Conservation (phyloP, 176 grass and related monocot genomes). For the Oryza meyeriana region DNA sequence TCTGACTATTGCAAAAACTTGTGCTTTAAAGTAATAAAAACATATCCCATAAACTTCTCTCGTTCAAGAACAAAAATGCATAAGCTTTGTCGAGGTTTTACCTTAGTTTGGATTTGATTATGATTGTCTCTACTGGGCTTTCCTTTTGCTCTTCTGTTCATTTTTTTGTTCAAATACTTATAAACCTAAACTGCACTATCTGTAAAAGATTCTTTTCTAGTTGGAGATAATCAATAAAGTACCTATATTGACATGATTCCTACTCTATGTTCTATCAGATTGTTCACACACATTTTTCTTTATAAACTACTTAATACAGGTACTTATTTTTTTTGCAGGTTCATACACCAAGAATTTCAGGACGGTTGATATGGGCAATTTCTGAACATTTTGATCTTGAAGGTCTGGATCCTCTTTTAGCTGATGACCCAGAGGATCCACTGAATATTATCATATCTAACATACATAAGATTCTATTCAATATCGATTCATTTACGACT, state of each 20-base stretch:
- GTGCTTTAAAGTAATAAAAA: not conserved
- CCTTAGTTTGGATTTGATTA: conserved; percentile 12
- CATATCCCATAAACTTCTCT: not conserved
- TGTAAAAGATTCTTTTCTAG: conserved; percentile 21
- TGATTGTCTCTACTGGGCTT: conserved; percentile 6
- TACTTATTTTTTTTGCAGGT: conserved; percentile 52
- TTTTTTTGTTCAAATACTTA: not conserved
- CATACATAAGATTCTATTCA: conserved; percentile 96
- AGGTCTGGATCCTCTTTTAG: conserved; percentile 94
- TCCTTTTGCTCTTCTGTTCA: not conserved
- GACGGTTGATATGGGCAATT: conserved; percentile 88
- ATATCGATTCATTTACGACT: conserved; percentile 67
- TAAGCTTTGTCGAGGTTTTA: conserved; percentile 11
- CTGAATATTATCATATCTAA: conserved; percentile 95
- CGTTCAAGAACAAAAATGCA: not conserved
- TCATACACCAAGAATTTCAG: conserved; percentile 81
- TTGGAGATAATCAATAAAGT: conserved; percentile 6
- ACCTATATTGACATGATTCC: not conserved
- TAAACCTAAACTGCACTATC: not conserved
- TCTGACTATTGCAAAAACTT: conserved; percentile 4
- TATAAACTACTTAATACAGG: conserved; percentile 17
- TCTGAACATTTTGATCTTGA: conserved; percentile 97
- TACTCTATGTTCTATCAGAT: not conserved
- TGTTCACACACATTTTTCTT: not conserved
- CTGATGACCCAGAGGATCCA: conserved; percentile 98